Evolutionary conservation across 768 basidiomycete species (phyloP), one percentile per base, ranked within the genome.

Genomic region (Agaricus blazei): DNA sequence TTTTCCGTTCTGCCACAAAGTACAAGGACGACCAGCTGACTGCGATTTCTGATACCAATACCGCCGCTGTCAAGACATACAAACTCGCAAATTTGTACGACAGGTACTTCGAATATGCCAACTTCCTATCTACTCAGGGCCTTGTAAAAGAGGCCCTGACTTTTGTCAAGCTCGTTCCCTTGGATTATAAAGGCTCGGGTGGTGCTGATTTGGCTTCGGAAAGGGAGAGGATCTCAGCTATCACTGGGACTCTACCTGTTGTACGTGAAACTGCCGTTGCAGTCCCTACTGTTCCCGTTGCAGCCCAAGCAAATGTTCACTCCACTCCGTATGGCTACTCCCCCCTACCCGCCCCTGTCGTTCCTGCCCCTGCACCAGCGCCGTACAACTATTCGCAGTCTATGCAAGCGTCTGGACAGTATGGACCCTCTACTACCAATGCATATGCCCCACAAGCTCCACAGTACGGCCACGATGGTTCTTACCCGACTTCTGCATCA

Each of bases 21-120:
- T 95, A 93, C 66, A 74, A 81, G 59, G 92, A 94, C 63, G 69
- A 71, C 14, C 94, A 95, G 58, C 75, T 98, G 37, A 65, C 69
- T 48, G 62, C 68, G 1, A 58, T 69, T 9, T 23, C 48, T 1
- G 15, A 4, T 8, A 43, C 37, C 9, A 48, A 56, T 12, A 71
- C 75, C 27, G 75, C 75, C 3, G 74, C 80, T 44, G 70, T 75
- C 3, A 81, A 85, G 67, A 75, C 83, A 1, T 98, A 88, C 78
- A 93, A 92, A 70, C 80, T 98, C 15, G 83, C 90, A 0, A 76
- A 75, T 8, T 71, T 99, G 46, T 98, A 99, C 65, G 94, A 98
- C 64, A 81, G 88, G 12, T 98, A 97, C 75, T 85, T 90, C 64
- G 97, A 98, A 69, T 99, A 98, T 63, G 93, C 96, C 2, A 92